Conservation (phyloP, 768 basidiomycete species). For the Pleurotus salmoneostramineus region DNA sequence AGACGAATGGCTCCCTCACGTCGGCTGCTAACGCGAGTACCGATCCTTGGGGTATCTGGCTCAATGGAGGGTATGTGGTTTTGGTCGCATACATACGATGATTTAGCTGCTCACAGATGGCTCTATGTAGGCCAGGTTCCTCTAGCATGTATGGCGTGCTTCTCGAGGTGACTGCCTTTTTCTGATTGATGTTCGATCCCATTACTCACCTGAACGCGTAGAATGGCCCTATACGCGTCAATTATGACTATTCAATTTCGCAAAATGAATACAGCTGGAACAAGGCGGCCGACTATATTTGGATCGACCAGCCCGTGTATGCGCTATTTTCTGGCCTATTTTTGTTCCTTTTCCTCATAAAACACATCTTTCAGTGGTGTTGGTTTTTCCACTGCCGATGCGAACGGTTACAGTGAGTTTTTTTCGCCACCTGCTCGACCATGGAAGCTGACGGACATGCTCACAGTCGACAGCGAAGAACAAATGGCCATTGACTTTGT, state of each 20-base stretch:
- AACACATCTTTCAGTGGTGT: constrained; percentile 34
- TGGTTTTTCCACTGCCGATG: constrained; percentile 64
- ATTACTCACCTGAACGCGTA: constrained; percentile 16
- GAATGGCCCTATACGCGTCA: constrained; percentile 70
- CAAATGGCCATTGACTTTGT: constrained; percentile 60
- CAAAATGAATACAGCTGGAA: constrained; percentile 58
- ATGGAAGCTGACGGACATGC: background rate
- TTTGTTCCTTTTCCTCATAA: constrained; percentile 7
- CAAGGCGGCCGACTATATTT: constrained; percentile 60
- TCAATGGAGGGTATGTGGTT: constrained; percentile 61
- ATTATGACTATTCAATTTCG: constrained; percentile 42
- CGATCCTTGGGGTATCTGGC: constrained; percentile 71
- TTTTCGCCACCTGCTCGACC: background rate
- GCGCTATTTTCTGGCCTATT: background rate
- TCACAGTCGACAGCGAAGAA: constrained; percentile 54
- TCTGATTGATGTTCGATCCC: background rate
- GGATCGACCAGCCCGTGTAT: constrained; percentile 73
- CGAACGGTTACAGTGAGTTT: constrained; percentile 51
- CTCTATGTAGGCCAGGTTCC: constrained; percentile 50
- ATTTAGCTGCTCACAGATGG: too few species aligned
- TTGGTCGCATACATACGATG: too few species aligned
- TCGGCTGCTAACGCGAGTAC: constrained; percentile 22
- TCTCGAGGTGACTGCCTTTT: constrained; percentile 48
- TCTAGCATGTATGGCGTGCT: constrained; percentile 65
- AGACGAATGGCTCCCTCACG: constrained; percentile 52